Base-by-base conservation (phyloP, 495 filamentous ascomycete genomes). In the Chaetomidium leptoderma region DNA sequence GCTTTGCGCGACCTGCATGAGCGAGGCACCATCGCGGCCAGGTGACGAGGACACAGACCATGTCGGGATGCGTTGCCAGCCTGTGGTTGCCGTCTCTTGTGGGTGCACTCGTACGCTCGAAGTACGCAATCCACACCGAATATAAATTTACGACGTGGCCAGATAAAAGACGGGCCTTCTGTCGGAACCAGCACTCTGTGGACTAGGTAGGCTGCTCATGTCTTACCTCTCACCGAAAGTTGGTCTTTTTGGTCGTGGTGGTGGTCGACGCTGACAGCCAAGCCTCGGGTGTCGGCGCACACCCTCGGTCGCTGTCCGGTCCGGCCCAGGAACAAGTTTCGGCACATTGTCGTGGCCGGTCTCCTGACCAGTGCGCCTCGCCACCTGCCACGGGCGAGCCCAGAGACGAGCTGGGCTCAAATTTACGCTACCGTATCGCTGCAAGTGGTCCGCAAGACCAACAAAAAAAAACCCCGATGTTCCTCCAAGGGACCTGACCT, bases 81-180 rank as follows among this genome's bases (percentile, higher is more conserved):
- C 27, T 42, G 50, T 32, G 26, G 17, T 35, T 21, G 5, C 2
- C 0, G 23, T 3, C 6, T n/a, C n/a, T n/a, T 35, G 27, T 13
- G 26, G 27, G 50, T 9, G 52, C n/a, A n/a, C n/a, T n/a, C n/a
- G n/a, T n/a, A n/a, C n/a, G n/a, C n/a, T n/a, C n/a, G n/a, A n/a
- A n/a, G n/a, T n/a, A n/a, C 13, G 36, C 58, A 55, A 4, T 49
- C 43, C 7, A 37, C 46, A 52, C 29, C 29, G 35, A 53, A 53
- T 40, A 46, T 37, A 50, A 24, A 57, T 21, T 29, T 45, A 55
- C 58, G 58, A 59, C 62, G 62, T 64, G 62, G 62, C 58, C 53
- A 55, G 39, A 61, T 55, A 33, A 55, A 54, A 44, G 48, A 3
- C 24, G n/a, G 44, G 32, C 53, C 45, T 9, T 23, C 32, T 40